Evolutionary conservation across 106 monocot species (phyloP).

Genomic region (Apostasia shenzhenica): DNA sequence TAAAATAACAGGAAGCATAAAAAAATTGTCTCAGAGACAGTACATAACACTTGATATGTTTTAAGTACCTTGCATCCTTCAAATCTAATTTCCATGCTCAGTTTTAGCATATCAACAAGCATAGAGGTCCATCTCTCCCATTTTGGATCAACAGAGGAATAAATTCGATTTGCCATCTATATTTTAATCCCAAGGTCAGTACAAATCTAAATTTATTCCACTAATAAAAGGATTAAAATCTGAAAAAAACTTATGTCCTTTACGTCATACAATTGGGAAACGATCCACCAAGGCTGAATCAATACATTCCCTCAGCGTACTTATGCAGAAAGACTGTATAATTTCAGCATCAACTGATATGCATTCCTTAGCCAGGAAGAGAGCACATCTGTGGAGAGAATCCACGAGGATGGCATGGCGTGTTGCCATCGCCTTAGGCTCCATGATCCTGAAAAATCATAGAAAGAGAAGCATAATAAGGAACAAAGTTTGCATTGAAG

Average conservation of each 20-base stretch:
- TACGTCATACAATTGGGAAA: slow-evolving; percentile 27
- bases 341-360: slow-evolving; percentile 35
- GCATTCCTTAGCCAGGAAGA: slow-evolving; percentile 31
- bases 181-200: neutral
- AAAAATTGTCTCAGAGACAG: no score
- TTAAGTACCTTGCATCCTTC: slow-evolving; percentile 52
- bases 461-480: neutral
- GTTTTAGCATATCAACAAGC: slow-evolving; percentile 39
- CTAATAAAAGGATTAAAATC: neutral
- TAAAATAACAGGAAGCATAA: no score
- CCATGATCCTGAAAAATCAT: slow-evolving; percentile 33
- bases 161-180: slow-evolving; percentile 56
- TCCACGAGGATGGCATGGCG: slow-evolving; percentile 31
- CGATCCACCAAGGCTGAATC: slow-evolving; percentile 26
- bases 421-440: slow-evolving; percentile 23
- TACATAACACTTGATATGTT: no score
- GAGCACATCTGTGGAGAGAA: slow-evolving; percentile 42
- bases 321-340: slow-evolving; percentile 39
- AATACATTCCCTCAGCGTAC: slow-evolving; percentile 34
- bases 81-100: slow-evolving; percentile 18
- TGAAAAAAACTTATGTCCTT: neutral
- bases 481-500: neutral
- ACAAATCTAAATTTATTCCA: neutral
- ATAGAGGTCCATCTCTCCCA: slow-evolving; percentile 29
- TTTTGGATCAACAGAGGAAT: slow-evolving; percentile 26